These are phyloP conservation scores for Fistulinella staudtii DNA, from an alignment of 1,284 basidiomycete genomes.

Conservation along the genomic window DNA sequence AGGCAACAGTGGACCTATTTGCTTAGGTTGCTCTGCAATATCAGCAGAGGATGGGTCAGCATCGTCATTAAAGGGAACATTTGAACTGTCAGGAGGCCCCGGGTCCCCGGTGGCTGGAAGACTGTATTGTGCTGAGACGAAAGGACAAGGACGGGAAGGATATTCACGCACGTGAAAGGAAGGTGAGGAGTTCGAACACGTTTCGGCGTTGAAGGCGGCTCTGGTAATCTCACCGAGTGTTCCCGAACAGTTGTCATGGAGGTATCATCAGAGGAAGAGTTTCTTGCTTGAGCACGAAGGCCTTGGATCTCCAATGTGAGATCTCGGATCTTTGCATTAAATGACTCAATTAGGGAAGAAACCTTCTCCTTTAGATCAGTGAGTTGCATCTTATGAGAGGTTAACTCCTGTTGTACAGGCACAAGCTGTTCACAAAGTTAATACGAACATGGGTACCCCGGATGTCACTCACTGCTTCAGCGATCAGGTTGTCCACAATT, in stretches of 20 bases:
- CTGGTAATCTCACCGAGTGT: conserved; percentile 21
- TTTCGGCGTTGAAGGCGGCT: conserved; percentile 32
- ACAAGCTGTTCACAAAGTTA: conserved; percentile 39
- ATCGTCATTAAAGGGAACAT: conserved; percentile 20
- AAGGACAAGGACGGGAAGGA: not conserved
- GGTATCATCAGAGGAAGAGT: conserved; percentile 9
- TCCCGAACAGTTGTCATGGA: conserved; percentile 13
- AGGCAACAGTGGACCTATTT: conserved; percentile 32
- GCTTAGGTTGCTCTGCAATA: conserved; percentile 20
- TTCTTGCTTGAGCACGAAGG: conserved; percentile 19
- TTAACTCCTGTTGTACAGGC: conserved; percentile 45
- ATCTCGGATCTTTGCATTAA: conserved; percentile 37
- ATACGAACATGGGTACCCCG: not conserved
- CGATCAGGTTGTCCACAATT: conserved; percentile 30
- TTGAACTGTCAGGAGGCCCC: conserved; percentile 20
- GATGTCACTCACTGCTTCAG: conserved; percentile 39
- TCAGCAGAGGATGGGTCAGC: conserved; percentile 11
- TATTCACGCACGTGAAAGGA: conserved; percentile 25
- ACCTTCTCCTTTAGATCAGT: conserved; percentile 39
- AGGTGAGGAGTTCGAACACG: conserved; percentile 32
- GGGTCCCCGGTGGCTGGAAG: conserved; percentile 17
- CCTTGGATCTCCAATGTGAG: conserved; percentile 30
- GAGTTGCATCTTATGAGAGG: conserved; percentile 40
- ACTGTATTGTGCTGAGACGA: conserved; percentile 17
- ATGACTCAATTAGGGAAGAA: conserved; percentile 27